A percentile compares a stretch with the other conserved stretches of the same genome.
Conservation (phyloP, 2,329 filamentous ascomycete species). For the Cladosporium oxysporum region DNA sequence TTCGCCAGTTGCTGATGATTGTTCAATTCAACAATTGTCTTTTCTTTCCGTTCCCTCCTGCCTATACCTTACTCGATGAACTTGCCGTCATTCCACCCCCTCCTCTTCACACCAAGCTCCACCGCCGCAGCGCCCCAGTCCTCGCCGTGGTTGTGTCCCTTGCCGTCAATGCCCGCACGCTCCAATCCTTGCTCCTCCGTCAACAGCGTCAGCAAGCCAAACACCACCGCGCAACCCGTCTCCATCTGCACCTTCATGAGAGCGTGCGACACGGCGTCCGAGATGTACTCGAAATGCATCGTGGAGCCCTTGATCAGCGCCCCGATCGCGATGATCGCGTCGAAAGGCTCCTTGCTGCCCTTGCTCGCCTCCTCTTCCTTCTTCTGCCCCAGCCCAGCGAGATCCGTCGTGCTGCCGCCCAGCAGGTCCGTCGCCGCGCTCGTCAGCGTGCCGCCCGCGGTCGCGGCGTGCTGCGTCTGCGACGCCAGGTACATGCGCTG, state of each 20-base stretch:
- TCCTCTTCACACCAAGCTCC: constrained; percentile 87
- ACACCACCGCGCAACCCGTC: constrained; percentile 83
- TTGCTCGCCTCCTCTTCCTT: constrained; percentile 25
- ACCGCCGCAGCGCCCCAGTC: constrained; percentile 96
- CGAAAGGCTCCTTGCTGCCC: constrained; percentile 65
- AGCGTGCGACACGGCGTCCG: constrained; percentile 85
- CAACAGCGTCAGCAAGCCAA: constrained; percentile 87
- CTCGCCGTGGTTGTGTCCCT: constrained; percentile 87
- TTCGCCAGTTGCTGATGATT: background rate
- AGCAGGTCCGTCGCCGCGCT: constrained; percentile 42
- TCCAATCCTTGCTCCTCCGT: constrained; percentile 84
- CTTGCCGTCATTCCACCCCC: constrained; percentile 75
- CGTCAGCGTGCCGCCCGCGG: constrained; percentile 37
- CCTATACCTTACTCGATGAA: constrained; percentile 45
- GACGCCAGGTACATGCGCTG: constrained; percentile 65
- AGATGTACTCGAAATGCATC: constrained; percentile 99
- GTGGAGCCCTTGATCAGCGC: constrained; percentile 98
- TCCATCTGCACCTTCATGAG: constrained; percentile 95
- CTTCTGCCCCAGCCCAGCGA: background rate
- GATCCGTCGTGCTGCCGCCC: constrained; percentile 66
- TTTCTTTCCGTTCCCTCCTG: background rate
- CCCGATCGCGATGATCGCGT: constrained; percentile 92
- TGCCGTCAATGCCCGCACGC: constrained; percentile 69
- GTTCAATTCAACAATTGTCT: background rate
- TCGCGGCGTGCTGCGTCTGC: constrained; percentile 69